Conservation (phyloP, 257 asterid genomes). For the Solanum clarkiae region DNA sequence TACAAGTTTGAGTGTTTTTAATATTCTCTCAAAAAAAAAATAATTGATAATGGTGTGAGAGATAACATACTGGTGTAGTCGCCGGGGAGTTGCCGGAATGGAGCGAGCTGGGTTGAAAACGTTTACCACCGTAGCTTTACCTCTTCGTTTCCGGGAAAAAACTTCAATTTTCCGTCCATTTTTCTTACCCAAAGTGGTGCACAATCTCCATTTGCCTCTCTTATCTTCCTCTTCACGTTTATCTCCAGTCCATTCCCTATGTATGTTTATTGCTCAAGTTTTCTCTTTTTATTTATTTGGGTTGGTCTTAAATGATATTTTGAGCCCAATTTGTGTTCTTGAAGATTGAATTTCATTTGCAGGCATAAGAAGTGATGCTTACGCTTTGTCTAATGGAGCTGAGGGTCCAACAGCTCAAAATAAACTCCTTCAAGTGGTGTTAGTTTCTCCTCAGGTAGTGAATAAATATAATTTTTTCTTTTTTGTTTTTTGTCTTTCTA, state of each 20-base stretch:
- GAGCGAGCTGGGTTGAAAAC: conserved; percentile 38
- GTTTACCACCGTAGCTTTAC: conserved; percentile 25
- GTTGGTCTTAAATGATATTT: background rate
- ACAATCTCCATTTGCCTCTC: conserved; percentile 10
- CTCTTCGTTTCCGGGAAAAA: conserved; percentile 21
- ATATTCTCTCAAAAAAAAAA: too few relatives aligned
- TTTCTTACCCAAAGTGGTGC: conserved; percentile 3
- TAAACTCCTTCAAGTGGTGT: conserved; percentile 70
- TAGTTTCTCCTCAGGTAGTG: conserved; percentile 88
- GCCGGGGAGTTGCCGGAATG: background rate
- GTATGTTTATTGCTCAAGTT: conserved; percentile 13
- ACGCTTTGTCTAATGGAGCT: conserved; percentile 35
- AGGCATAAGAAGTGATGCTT: conserved; percentile 35
- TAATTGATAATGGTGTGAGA: background rate
- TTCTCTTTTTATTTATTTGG: background rate
- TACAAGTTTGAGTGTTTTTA: too few relatives aligned
- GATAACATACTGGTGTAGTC: background rate
- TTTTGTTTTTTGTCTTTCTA: background rate
- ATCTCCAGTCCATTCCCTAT: conserved; percentile 23
- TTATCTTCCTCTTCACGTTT: conserved; percentile 21
- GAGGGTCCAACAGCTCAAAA: conserved; percentile 26
- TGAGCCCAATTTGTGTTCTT: background rate
- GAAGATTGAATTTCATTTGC: background rate
- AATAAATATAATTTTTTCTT: background rate
- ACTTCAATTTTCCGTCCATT: conserved; percentile 21